Percentiles rank a stretch among this genome's conserved stretches.
Evolutionary conservation across 805 yeast species (phyloP).

Genomic region (Yueomyces sinensis): DNA sequence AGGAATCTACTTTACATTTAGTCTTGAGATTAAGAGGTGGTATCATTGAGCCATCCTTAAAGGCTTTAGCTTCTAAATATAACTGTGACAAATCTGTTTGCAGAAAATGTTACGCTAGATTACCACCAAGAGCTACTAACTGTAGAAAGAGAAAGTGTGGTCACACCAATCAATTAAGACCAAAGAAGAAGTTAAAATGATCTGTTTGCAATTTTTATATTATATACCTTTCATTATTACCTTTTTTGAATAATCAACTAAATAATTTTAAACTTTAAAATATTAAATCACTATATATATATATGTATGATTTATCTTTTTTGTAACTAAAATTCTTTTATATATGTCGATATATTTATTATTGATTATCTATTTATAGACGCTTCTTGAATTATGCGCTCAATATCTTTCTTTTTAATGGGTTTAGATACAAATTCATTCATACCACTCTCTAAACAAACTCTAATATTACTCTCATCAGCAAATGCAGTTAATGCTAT

Average conservation of each 20-base stretch:
- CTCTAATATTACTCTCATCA: conserved; percentile 77
- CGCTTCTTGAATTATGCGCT: not conserved
- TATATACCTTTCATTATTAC: not conserved
- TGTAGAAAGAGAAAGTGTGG: conserved; percentile 99
- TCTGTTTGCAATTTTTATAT: conserved; percentile 24
- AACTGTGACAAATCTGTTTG: conserved; percentile 99
- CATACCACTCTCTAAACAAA: conserved; percentile 83
- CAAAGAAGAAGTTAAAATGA: conserved; percentile 98
- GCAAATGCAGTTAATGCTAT: conserved; percentile 95
- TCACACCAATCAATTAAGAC: conserved; percentile 99
- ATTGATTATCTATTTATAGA: no score
- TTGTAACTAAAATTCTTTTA: no score
- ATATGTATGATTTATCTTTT: no score
- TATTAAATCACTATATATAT: no score
- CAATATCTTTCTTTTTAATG: conserved; percentile 36
- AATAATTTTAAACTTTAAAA: not conserved
- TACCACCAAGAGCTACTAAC: conserved; percentile 99
- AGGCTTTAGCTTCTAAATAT: conserved; percentile 98
- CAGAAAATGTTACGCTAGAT: conserved; percentile 99
- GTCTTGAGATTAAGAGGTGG: conserved; percentile 97
- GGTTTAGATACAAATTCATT: conserved; percentile 84
- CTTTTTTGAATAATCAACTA: no score
- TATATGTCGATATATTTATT: no score
- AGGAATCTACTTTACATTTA: conserved; percentile 95
- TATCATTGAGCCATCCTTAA: conserved; percentile 98